Percentiles rank a stretch among this genome's conserved stretches.
Evolutionary conservation across 2,329 filamentous ascomycete species (phyloP).

Genomic region (Verticillium dahliae): DNA sequence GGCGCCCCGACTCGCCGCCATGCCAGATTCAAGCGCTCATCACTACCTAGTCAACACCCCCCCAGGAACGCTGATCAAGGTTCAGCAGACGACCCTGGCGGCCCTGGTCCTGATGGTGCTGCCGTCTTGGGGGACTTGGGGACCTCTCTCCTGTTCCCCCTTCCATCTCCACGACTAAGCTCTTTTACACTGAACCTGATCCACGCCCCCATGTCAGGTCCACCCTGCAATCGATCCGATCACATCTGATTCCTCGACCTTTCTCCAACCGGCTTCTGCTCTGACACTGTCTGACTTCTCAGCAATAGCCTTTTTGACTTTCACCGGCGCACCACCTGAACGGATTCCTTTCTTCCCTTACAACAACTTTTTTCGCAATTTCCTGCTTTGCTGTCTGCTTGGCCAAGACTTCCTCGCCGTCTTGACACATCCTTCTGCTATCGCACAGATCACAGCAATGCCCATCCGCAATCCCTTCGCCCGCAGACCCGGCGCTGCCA

Average conservation of each 20-base stretch:
- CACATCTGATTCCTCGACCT: neutral
- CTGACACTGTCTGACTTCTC: neutral
- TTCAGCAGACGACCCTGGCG: neutral
- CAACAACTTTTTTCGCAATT: neutral
- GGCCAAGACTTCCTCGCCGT: neutral
- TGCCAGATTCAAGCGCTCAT: neutral
- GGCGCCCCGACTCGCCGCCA: neutral
- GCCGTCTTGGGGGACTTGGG: too few species aligned
- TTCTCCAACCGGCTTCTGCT: neutral
- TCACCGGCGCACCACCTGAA: neutral
- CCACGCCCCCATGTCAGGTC: neutral
- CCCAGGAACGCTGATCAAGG: neutral
- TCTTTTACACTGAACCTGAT: neutral
- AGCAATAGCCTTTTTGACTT: neutral
- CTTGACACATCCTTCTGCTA: neutral
- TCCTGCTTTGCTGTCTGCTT: neutral
- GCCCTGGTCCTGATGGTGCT: too few species aligned
- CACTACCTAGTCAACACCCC: neutral
- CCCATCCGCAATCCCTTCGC: slow-evolving; percentile 69
- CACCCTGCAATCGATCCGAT: neutral
- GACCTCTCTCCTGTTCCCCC: neutral
- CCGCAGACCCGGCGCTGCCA: slow-evolving; percentile 45
- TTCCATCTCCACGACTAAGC: neutral
- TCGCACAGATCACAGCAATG: slow-evolving; percentile 34
- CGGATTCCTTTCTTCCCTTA: neutral